Percentiles rank a stretch among this genome's conserved stretches.
These are phyloP conservation scores for Saccharomycopsis hybrid DNA, from an alignment of 1,139 yeast species.

Conservation along the genomic window DNA sequence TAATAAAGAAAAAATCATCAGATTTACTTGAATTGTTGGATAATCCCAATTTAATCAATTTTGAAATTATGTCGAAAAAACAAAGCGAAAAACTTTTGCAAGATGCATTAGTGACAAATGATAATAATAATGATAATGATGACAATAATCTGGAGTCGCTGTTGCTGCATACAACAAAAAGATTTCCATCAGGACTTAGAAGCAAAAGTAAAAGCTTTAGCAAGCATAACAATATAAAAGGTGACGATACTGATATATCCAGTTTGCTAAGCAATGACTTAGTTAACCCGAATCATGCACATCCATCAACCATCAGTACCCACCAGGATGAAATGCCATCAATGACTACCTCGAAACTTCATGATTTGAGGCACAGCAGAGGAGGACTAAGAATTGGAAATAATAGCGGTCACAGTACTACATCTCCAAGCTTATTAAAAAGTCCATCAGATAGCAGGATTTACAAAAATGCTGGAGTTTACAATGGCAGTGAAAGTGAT, in stretches of 20 bases:
- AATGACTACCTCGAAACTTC: too few relatives aligned
- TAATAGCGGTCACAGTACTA: neutral
- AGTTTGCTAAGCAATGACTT: slow-evolving; percentile 5
- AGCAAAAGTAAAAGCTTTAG: too few relatives aligned
- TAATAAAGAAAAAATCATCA: slow-evolving; percentile 17
- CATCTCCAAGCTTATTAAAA: neutral
- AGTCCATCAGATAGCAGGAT: too few relatives aligned
- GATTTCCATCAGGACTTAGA: too few relatives aligned
- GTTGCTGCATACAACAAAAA: too few relatives aligned
- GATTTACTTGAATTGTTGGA: slow-evolving; percentile 19
- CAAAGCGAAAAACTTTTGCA: too few relatives aligned
- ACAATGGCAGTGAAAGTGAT: neutral
- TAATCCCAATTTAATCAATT: neutral
- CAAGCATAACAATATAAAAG: too few relatives aligned
- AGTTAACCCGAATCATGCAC: slow-evolving; percentile 18
- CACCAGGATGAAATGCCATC: neutral
- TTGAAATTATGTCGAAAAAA: neutral
- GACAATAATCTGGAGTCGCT: too few relatives aligned
- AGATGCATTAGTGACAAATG: too few relatives aligned
- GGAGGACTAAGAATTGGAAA: neutral
- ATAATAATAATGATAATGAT: too few relatives aligned
- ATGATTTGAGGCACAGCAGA: too few relatives aligned
- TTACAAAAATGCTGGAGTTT: neutral
- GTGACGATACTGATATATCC: slow-evolving; percentile 12
- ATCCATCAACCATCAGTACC: slow-evolving; percentile 11